A percentile compares a stretch with the other conserved stretches of the same genome.
phyloP scores from a whole-genome alignment of 164 flowering plant genomes.

The Dillenia suffruticosa region DNA sequence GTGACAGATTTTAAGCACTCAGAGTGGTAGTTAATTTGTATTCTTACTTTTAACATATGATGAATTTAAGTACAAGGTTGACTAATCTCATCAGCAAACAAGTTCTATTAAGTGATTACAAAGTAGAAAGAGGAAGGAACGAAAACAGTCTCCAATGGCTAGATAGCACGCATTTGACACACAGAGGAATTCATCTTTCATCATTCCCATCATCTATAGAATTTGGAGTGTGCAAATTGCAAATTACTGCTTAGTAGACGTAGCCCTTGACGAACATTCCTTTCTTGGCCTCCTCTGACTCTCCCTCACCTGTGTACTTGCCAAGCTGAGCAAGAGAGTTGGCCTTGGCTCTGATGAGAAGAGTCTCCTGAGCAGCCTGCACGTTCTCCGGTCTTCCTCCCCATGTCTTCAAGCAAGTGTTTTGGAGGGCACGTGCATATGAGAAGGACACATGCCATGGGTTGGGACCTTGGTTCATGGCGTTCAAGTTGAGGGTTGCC shows the following conservation, averaged over 20 bases:
- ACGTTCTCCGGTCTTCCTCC: conserved; percentile 85
- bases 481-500: conserved; percentile 84
- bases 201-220: conserved; percentile 15
- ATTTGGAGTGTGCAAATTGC: background rate
- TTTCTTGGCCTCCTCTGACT: conserved; percentile 78
- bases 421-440: conserved; percentile 83
- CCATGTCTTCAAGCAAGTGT: conserved; percentile 94
- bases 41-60: no score
- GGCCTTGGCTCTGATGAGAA: conserved; percentile 74
- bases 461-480: conserved; percentile 87
- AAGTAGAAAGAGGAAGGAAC: no score
- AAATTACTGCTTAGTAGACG: conserved; percentile 40
- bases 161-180: no score
- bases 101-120: no score
- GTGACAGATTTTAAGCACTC: no score
- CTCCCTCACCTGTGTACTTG: conserved; percentile 86
- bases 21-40: no score
- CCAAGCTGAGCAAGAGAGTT: conserved; percentile 94
- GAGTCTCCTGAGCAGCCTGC: conserved; percentile 68
- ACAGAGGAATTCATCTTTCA: background rate
- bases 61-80: no score
- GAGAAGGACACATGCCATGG: conserved; percentile 98
- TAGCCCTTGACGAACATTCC: conserved; percentile 87
- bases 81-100: no score
- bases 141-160: no score